Percentiles rank a stretch among this genome's conserved stretches.
These are phyloP conservation scores for Penicillium coffeae DNA, from an alignment of 495 filamentous ascomycete genomes.

Conservation along the genomic window DNA sequence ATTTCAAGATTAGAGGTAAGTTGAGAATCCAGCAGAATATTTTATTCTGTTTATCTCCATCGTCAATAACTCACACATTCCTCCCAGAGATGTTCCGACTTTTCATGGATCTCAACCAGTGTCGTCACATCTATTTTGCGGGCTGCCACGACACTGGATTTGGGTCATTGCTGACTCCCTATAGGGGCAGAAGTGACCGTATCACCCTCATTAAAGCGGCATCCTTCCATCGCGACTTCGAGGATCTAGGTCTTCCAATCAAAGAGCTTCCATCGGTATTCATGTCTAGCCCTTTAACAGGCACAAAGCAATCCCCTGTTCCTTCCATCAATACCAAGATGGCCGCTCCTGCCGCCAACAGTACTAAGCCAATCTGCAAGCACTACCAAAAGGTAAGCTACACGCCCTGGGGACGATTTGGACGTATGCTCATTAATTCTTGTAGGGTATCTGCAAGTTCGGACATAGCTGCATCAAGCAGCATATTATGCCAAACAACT, in stretches of 20 bases:
- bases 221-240: conserved; percentile 35
- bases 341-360: conserved; percentile 5
- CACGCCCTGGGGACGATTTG: neutral
- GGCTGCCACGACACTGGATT: conserved; percentile 62
- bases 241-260: conserved; percentile 33
- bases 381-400: conserved; percentile 36
- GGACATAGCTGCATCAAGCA: conserved; percentile 37
- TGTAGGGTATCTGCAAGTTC: conserved; percentile 40
- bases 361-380: conserved; percentile 31
- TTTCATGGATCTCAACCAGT: conserved; percentile 57
- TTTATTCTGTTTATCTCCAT: too few species aligned
- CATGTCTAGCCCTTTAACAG: conserved; percentile 29
- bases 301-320: conserved; percentile 11
- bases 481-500: conserved; percentile 20
- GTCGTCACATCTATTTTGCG: conserved; percentile 64
- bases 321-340: conserved; percentile 6
- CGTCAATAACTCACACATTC: too few species aligned
- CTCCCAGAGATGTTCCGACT: conserved; percentile 56
- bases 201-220: conserved; percentile 52
- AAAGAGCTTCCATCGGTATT: conserved; percentile 45
- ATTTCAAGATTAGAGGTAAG: conserved; percentile 56
- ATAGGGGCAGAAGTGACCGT: conserved; percentile 38
- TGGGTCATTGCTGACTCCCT: conserved; percentile 51
- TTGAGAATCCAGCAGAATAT: too few species aligned
- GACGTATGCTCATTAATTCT: neutral